phyloP scores from a whole-genome alignment of 345 rosid species.

The Gossypium turneri region DNA sequence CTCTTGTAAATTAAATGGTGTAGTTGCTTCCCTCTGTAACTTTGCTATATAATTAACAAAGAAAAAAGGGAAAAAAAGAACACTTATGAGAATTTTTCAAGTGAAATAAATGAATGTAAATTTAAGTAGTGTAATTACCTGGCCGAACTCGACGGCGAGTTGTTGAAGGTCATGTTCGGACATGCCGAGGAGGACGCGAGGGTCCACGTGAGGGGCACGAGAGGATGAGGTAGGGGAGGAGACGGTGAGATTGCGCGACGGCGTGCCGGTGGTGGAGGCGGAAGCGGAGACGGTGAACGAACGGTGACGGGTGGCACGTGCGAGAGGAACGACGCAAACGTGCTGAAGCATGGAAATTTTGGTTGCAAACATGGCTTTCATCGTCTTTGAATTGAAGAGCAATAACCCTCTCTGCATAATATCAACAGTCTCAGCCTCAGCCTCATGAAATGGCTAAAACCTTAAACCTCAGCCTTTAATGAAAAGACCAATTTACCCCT shows the following conservation, averaged over 20 bases:
- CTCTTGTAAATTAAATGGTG: slow-evolving; percentile 85
- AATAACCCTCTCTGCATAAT: neutral
- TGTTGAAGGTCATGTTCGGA: slow-evolving; percentile 84
- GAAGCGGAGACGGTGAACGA: slow-evolving; percentile 30
- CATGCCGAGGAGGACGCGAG: slow-evolving; percentile 85
- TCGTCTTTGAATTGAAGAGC: neutral
- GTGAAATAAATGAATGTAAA: neutral
- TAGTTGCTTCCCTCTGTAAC: slow-evolving; percentile 89
- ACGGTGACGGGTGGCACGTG: slow-evolving; percentile 45
- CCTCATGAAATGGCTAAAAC: slow-evolving; percentile 26
- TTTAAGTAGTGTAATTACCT: slow-evolving; percentile 36
- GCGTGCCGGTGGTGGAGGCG: slow-evolving; percentile 15
- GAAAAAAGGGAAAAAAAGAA: neutral
- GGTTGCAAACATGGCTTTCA: slow-evolving; percentile 34
- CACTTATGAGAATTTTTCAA: neutral
- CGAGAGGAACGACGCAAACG: slow-evolving; percentile 45
- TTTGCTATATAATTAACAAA: slow-evolving; percentile 44
- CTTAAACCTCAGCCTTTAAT: slow-evolving; percentile 26
- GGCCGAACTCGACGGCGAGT: slow-evolving; percentile 74
- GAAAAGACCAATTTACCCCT: slow-evolving; percentile 21
- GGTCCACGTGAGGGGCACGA: slow-evolving; percentile 48
- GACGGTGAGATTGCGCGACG: slow-evolving; percentile 29
- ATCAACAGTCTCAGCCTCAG: slow-evolving; percentile 20
- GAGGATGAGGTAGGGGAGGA: slow-evolving; percentile 20
- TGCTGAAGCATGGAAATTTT: slow-evolving; percentile 64